Conservation (phyloP, 257 asterid genomes). For the Solanum lycopersicoides region DNA sequence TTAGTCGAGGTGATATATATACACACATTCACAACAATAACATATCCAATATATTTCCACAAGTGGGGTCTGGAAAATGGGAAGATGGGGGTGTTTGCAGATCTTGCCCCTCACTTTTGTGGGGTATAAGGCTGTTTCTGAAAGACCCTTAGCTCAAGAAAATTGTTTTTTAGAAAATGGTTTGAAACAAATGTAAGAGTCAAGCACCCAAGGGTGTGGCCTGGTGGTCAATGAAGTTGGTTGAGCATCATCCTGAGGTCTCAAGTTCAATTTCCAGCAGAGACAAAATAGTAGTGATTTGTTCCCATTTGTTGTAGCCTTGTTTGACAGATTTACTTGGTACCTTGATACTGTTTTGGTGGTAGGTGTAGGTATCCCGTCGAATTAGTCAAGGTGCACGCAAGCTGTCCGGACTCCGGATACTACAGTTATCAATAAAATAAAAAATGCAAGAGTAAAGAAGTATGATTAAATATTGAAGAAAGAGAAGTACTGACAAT, state of each 20-base stretch:
- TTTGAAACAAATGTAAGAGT: not conserved
- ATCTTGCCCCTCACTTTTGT: not conserved
- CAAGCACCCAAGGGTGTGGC: not conserved
- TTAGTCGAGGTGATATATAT: not conserved
- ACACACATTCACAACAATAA: not conserved
- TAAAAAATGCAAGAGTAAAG: not conserved
- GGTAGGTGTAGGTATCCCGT: not conserved
- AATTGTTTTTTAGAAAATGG: not conserved
- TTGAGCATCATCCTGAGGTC: not conserved
- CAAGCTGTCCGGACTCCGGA: not conserved
- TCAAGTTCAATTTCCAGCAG: not conserved
- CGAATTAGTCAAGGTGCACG: not conserved
- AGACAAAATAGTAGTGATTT: not conserved
- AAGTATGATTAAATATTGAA: not conserved
- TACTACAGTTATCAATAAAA: not conserved
- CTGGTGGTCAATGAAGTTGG: not conserved
- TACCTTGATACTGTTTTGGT: not conserved
- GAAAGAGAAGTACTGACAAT: not conserved
- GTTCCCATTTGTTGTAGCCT: not conserved
- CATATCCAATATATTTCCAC: not conserved
- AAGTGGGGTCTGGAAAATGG: not conserved
- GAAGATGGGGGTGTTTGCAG: not conserved
- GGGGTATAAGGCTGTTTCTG: not conserved
- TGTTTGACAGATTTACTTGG: not conserved
- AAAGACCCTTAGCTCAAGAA: not conserved